Conservation (phyloP, 257 asterid genomes). For the Fraxinus excelsior region DNA sequence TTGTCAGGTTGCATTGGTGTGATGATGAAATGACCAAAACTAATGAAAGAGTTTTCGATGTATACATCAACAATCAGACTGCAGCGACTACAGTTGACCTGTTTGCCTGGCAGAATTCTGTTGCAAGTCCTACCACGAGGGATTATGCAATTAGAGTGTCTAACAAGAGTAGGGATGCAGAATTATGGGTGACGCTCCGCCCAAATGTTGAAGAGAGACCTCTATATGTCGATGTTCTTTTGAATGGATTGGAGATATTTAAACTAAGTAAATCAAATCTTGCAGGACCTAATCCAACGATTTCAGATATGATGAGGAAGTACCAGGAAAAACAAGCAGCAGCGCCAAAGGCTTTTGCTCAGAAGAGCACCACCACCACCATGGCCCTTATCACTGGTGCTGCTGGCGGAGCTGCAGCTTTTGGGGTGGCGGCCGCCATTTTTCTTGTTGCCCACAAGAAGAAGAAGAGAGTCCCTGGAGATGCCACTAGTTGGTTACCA, state of each 20-base stretch:
- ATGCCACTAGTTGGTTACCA: constrained; percentile 72
- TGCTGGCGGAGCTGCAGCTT: constrained; percentile 79
- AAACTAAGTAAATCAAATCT: constrained; percentile 63
- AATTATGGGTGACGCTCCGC: constrained; percentile 61
- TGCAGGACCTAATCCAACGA: constrained; percentile 79
- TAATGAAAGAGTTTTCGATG: constrained; percentile 65
- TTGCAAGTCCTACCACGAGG: constrained; percentile 44
- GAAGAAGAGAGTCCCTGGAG: constrained; percentile 45
- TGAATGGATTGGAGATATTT: constrained; percentile 85
- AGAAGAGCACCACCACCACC: constrained; percentile 14
- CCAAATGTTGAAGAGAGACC: constrained; percentile 38
- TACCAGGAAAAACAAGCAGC: constrained; percentile 37
- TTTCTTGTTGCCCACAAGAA: constrained; percentile 45
- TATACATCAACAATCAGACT: constrained; percentile 63
- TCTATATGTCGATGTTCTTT: constrained; percentile 51
- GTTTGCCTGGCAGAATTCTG: constrained; percentile 30
- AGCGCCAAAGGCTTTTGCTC: constrained; percentile 30
- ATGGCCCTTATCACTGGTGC: constrained; percentile 58
- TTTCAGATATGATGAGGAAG: constrained; percentile 76
- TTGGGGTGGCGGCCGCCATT: constrained; percentile 68
- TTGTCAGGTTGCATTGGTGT: constrained; percentile 90
- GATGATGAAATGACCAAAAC: constrained; percentile 56
- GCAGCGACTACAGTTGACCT: constrained; percentile 53
- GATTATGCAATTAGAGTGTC: constrained; percentile 56
- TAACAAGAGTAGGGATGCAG: constrained; percentile 33